Base-by-base conservation (phyloP, 768 basidiomycete genomes). In the Lactifluus pinguis region DNA sequence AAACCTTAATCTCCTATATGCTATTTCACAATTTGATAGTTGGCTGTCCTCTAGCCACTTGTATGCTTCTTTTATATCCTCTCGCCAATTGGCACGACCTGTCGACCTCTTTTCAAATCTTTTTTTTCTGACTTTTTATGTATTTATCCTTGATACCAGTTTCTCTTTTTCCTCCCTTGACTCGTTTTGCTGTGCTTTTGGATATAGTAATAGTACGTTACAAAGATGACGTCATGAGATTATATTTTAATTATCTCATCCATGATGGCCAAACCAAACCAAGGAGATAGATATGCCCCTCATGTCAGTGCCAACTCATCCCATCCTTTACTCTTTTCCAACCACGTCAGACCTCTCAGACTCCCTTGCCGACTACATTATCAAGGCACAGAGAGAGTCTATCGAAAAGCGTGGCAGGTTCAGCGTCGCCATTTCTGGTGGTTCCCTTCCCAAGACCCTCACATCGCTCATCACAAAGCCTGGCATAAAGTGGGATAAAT, bases 341-440 rank as follows among this genome's bases (percentile, higher is more conserved):
- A 73, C 79, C 55, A 55, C 76, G 7, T 75, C 79, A 49, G 74
- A 75, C 4, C 82, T 99, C 66, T 76, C 81, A 41, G 67, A 75
- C 0, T 79, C 83, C 0, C 85, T 99, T 66, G 89, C 94, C 0
- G 72, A 79, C 50, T 98, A 95, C 72, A 82, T 98, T 55, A 64
- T 89, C 67, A 89, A 87, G 65, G 90, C 89, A 0, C 95, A 98
- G 77, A 87, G 82, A 63, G 92, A 98, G 29, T 83, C 95, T 42
- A 79, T 98, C 69, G 83, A 85, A 70, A 93, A 89, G 76, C 86
- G 92, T 74, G 89, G 87, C 69, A 83, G 82, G 62, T 99, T 99
- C 79, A 89, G 92, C 57, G 70, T 99, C 70, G 97, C 97, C 59
- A 77, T 98, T 68, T 95, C 93, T 4, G 97, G 97, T 11, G 95